phyloP scores from a whole-genome alignment of 129 eudicot species.

The Smallanthus sonchifolius region DNA sequence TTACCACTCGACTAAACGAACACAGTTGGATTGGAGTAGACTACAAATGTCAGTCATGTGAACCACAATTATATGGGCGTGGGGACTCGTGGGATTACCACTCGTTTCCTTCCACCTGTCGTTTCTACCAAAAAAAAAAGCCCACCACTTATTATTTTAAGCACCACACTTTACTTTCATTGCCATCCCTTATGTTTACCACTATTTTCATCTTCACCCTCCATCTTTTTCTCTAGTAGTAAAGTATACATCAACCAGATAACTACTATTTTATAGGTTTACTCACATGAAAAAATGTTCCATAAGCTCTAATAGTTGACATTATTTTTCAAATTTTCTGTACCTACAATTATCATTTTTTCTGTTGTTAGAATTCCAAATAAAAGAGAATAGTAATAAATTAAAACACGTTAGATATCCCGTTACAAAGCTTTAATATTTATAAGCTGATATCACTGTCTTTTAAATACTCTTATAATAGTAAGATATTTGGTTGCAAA shows the following conservation, averaged over 20 bases:
- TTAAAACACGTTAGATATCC: not conserved
- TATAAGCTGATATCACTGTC: not conserved
- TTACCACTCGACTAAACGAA: too few species aligned
- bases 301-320: not conserved
- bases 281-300: not conserved
- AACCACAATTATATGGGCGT: conserved; percentile 10
- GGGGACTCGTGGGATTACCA: not conserved
- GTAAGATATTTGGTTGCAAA: not conserved
- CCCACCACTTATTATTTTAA: not conserved
- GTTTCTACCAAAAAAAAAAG: not conserved
- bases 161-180: not conserved
- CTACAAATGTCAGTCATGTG: not conserved
- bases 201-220: not conserved
- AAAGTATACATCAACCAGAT: not conserved
- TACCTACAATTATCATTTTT: not conserved
- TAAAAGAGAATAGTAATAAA: not conserved
- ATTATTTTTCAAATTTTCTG: not conserved
- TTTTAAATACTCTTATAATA: not conserved
- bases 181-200: not conserved
- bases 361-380: not conserved
- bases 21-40: not conserved
- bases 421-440: not conserved
- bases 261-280: not conserved
- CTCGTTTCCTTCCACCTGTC: conserved; percentile 11
- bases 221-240: not conserved